A percentile compares a stretch with the other conserved stretches of the same genome.
Conservation (phyloP, 179 eudicot species). For the Heliamphora pulchella region DNA sequence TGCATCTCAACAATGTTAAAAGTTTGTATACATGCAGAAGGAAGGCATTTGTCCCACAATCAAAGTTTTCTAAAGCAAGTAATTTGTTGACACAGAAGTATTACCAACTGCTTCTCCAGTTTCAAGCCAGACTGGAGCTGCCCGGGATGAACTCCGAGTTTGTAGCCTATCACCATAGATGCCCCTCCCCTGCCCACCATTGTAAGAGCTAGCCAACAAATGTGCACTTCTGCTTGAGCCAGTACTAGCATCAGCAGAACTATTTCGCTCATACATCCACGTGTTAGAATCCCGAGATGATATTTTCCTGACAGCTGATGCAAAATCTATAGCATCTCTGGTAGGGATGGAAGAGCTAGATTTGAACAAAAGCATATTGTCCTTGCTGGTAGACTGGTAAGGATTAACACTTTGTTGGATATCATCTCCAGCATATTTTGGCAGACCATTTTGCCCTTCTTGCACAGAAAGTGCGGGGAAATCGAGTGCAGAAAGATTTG, state of each 20-base stretch:
- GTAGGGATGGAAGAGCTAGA: constrained; percentile 50
- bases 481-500: constrained; percentile 65
- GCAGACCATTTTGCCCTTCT: constrained; percentile 43
- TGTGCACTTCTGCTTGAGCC: constrained; percentile 81
- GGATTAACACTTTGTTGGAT: constrained; percentile 46
- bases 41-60: constrained; percentile 18
- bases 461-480: constrained; percentile 64
- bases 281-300: constrained; percentile 64
- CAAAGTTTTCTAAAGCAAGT: constrained; percentile 2
- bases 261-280: constrained; percentile 76
- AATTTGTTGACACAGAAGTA: constrained; percentile 24
- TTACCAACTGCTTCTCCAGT: constrained; percentile 97
- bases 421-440: constrained; percentile 51
- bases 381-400: constrained; percentile 52
- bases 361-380: constrained; percentile 44
- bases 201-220: constrained; percentile 47
- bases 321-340: constrained; percentile 69
- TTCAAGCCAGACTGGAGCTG: constrained; percentile 87
- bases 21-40: constrained; percentile 25
- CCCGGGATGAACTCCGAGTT: constrained; percentile 50
- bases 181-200: constrained; percentile 45
- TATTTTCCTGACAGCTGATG: constrained; percentile 83
- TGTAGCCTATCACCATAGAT: constrained; percentile 54
- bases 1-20: constrained; percentile 53
- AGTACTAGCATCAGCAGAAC: constrained; percentile 50